Evolutionary conservation across 2,329 filamentous ascomycete species (phyloP).

Genomic region (Drechmeria coniospora): DNA sequence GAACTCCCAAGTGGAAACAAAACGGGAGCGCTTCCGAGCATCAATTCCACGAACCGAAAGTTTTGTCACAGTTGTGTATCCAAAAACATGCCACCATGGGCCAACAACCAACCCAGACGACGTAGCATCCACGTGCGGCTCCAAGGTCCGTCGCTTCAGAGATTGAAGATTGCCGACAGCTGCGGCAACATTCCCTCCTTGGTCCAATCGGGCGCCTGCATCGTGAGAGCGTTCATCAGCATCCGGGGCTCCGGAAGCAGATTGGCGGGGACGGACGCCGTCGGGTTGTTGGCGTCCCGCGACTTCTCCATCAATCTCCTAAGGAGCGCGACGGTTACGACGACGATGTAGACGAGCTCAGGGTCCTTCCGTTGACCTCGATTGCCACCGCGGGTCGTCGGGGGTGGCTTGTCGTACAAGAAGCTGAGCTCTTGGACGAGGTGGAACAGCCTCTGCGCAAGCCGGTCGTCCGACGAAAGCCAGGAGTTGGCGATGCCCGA

Average conservation of each 20-base stretch:
- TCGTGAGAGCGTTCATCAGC: slow-evolving; percentile 50
- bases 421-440: slow-evolving; percentile 58
- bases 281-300: slow-evolving; percentile 36
- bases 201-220: slow-evolving; percentile 45
- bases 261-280: slow-evolving; percentile 37
- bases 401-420: slow-evolving; percentile 30
- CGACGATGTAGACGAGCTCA: slow-evolving; percentile 47
- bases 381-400: slow-evolving; percentile 12
- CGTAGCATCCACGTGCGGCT: no score
- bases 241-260: slow-evolving; percentile 52
- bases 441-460: slow-evolving; percentile 63
- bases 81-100: no score
- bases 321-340: slow-evolving; percentile 53
- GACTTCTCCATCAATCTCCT: slow-evolving; percentile 54
- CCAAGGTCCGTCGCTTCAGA: slow-evolving; percentile 6
- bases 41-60: not conserved
- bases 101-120: no score
- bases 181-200: slow-evolving; percentile 53
- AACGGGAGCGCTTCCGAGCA: not conserved
- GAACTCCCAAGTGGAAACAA: slow-evolving; percentile 1
- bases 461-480: slow-evolving; percentile 72
- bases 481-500: slow-evolving; percentile 58
- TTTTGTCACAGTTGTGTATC: not conserved
- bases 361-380: slow-evolving; percentile 27
- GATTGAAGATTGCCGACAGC: slow-evolving; percentile 39